Percentiles rank a stretch among this genome's conserved stretches.
phyloP scores from a whole-genome alignment of 1,284 basidiomycete species.

The Pterulicium gracile region DNA sequence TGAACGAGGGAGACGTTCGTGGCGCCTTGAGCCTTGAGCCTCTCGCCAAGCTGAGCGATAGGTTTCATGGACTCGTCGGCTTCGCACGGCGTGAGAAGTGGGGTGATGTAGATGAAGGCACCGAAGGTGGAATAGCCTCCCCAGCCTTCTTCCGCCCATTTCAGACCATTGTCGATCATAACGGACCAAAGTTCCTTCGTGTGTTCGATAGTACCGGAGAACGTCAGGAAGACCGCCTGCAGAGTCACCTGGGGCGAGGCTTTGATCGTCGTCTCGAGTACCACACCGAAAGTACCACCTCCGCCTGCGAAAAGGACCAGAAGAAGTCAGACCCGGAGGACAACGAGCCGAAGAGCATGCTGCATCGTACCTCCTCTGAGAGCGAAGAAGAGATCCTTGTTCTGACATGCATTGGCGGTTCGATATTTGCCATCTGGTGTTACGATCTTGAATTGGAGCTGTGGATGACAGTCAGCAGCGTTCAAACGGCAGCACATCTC shows the following conservation, averaged over 20 bases:
- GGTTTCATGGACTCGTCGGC: constrained; percentile 20
- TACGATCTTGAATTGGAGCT: constrained; percentile 31
- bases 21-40: constrained; percentile 19
- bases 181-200: constrained; percentile 15
- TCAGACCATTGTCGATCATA: constrained; percentile 22
- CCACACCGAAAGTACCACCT: constrained; percentile 27
- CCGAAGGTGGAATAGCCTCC: constrained; percentile 25
- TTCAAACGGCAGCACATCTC: too few relatives aligned
- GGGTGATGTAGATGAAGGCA: constrained; percentile 17
- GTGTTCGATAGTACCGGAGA: background rate
- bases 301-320: constrained; percentile 16
- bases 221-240: constrained; percentile 19
- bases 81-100: constrained; percentile 16
- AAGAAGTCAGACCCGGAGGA: background rate
- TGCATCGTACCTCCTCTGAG: constrained; percentile 29
- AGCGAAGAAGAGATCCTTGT: constrained; percentile 32
- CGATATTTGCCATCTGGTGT: constrained; percentile 27
- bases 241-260: constrained; percentile 23
- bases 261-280: constrained; percentile 23
- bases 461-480: too few relatives aligned
- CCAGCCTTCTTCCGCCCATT: constrained; percentile 40
- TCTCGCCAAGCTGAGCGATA: constrained; percentile 18
- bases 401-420: constrained; percentile 27
- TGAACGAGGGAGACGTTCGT: constrained; percentile 22
- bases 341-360: too few relatives aligned